A percentile compares a stretch with the other conserved stretches of the same genome.
phyloP scores from a whole-genome alignment of 345 rosid genomes.

The Lumnitzera racemosa region DNA sequence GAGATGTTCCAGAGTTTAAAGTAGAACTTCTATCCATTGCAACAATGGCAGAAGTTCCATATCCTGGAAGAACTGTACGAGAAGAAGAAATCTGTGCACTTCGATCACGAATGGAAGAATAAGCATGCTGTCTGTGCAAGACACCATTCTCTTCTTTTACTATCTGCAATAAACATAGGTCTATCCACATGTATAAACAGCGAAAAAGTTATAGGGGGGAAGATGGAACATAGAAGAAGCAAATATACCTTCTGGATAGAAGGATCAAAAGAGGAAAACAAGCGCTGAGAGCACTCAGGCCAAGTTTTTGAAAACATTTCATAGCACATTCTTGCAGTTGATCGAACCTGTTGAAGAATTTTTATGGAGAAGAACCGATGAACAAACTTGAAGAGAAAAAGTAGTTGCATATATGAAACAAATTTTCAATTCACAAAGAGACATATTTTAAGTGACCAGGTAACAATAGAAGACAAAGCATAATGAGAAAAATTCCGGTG shows the following conservation, averaged over 20 bases:
- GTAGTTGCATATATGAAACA: too few relatives aligned
- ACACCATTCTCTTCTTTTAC: slow-evolving; percentile 95
- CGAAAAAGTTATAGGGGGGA: not conserved
- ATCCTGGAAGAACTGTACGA: slow-evolving; percentile 65
- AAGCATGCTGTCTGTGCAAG: slow-evolving; percentile 87
- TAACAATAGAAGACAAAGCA: too few relatives aligned
- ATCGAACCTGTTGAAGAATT: slow-evolving; percentile 60
- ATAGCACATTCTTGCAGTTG: slow-evolving; percentile 98
- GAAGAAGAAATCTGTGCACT: slow-evolving; percentile 50
- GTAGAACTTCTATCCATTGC: slow-evolving; percentile 92
- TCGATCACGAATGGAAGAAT: slow-evolving; percentile 90
- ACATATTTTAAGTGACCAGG: too few relatives aligned
- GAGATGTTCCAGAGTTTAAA: slow-evolving; percentile 56
- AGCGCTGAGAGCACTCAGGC: slow-evolving; percentile 94
- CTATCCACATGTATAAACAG: not conserved
- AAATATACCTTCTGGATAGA: slow-evolving; percentile 86
- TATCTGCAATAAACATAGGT: slow-evolving; percentile 35
- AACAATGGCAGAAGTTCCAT: slow-evolving; percentile 94
- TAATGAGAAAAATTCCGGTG: too few relatives aligned
- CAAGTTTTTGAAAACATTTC: slow-evolving; percentile 96
- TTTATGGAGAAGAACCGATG: slow-evolving; percentile 6
- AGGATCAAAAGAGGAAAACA: slow-evolving; percentile 89
- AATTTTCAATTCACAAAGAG: too few relatives aligned
- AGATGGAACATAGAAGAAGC: not conserved
- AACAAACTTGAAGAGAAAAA: not conserved